Conservation (phyloP, 306 rosid genomes). For the Dalbergia cochinchinensis region DNA sequence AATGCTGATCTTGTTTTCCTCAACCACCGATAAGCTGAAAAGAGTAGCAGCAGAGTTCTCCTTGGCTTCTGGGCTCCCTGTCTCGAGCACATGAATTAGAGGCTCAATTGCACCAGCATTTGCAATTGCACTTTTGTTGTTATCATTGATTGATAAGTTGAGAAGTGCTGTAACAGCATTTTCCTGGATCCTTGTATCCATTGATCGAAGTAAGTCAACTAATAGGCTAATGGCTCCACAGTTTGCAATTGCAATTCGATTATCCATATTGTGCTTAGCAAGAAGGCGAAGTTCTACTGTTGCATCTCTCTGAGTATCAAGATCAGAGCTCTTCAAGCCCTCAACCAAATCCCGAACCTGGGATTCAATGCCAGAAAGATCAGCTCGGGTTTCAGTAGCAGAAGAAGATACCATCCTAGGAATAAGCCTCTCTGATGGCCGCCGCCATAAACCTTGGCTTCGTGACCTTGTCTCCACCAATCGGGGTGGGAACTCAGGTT, state of each 20-base stretch:
- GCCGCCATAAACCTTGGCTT: conserved; percentile 68
- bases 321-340: conserved; percentile 68
- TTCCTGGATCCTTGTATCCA: conserved; percentile 78
- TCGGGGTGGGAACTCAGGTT: conserved; percentile 63
- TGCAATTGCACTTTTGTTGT: conserved; percentile 85
- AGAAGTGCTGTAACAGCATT: conserved; percentile 97
- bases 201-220: conserved; percentile 75
- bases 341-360: conserved; percentile 79
- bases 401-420: conserved; percentile 68
- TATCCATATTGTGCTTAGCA: conserved; percentile 88
- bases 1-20: conserved; percentile 85
- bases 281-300: conserved; percentile 79
- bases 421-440: conserved; percentile 72
- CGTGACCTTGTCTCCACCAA: conserved; percentile 67
- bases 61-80: conserved; percentile 93
- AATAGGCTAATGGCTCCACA: conserved; percentile 82
- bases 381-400: conserved; percentile 67
- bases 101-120: conserved; percentile 88
- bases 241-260: conserved; percentile 88
- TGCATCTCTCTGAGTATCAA: conserved; percentile 81
- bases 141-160: conserved; percentile 87
- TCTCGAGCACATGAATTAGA: conserved; percentile 82
- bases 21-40: conserved; percentile 92
- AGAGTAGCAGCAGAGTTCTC: conserved; percentile 99
- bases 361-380: conserved; percentile 79